Evolutionary conservation across 1,284 basidiomycete species (phyloP), one percentile per base, ranked within the genome.

Genomic region (Trametes versicolor): DNA sequence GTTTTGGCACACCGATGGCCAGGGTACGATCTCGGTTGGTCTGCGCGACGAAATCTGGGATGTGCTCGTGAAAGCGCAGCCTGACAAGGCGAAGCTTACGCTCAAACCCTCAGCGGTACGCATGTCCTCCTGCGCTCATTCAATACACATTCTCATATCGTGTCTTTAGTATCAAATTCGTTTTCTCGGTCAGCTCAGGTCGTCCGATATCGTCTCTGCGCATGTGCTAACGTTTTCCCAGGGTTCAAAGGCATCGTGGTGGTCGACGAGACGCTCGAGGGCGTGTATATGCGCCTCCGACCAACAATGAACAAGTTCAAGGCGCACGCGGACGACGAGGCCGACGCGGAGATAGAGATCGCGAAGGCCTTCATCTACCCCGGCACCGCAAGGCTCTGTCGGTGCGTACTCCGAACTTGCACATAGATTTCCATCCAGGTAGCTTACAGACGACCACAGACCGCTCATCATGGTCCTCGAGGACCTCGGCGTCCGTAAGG

Each of bases 281-380:
- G 80, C 17, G 82, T 87, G 45, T 79, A 80, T 29, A 90, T 94
- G 87, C 80, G 85, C 15, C 73, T 93, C 19, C 80, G 92, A 23
- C 77, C 80, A 7, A 91, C 89, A 0, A 93, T 94, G 91, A 82
- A 81, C 49, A 94, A 94, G 71, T 94, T 93, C 70, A 74, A 82
- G 5, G 83, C 82, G 2, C 81, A 75, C 2, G 19, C 19, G 6
- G 29, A 51, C 53, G 75, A 78, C 8, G 73, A 82, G 47, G 82
- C 81, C 19, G 64, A 69, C 3, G 86, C 85, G 1, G 82, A 83
- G n/a, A 89, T 95, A 61, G 92, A 94, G 73, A 92, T 94, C 58
- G 90, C 90, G 0, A 81, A 81, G 57, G 79, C 85, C 0, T 89
- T 93, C 70, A 80, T 81, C 53, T 76, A 79, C 23, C 88, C 90